phyloP scores from a whole-genome alignment of 2,329 filamentous ascomycete genomes.

The Parastagonospora avenae region DNA sequence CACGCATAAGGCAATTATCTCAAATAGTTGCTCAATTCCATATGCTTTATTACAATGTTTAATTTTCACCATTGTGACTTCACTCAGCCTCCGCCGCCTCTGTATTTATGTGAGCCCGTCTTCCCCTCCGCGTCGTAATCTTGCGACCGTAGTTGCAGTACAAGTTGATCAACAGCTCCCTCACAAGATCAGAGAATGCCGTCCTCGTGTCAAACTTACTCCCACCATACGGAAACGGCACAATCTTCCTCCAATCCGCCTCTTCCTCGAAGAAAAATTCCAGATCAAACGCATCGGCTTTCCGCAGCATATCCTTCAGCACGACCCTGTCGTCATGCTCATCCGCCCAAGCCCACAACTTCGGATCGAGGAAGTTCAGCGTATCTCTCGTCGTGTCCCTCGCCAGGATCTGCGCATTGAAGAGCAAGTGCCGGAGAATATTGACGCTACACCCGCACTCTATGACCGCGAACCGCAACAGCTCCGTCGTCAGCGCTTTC shows the following conservation, averaged over 20 bases:
- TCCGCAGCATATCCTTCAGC: constrained; percentile 39
- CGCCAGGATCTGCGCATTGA: constrained; percentile 42
- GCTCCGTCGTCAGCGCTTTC: constrained; percentile 34
- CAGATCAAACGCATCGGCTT: constrained; percentile 38
- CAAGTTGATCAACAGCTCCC: constrained; percentile 37
- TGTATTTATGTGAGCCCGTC: constrained; percentile 1
- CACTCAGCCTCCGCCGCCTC: not conserved
- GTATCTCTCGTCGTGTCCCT: constrained; percentile 12
- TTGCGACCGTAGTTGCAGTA: constrained; percentile 42
- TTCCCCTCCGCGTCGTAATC: constrained; percentile 29
- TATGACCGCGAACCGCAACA: constrained; percentile 36
- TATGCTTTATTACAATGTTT: not conserved
- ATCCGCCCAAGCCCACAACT: constrained; percentile 43
- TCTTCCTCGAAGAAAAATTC: constrained; percentile 41
- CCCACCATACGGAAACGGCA: constrained; percentile 42
- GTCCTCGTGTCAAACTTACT: constrained; percentile 39
- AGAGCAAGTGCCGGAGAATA: constrained; percentile 39
- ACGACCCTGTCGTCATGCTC: constrained; percentile 27
- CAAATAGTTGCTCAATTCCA: not conserved
- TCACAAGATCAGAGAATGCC: constrained; percentile 25
- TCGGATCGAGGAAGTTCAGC: constrained; percentile 42
- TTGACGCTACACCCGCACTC: constrained; percentile 36
- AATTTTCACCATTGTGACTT: not conserved
- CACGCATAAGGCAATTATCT: not conserved
- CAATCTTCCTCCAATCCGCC: constrained; percentile 32